phyloP scores from a whole-genome alignment of 2,329 filamentous ascomycete species.

The Neoscytalidium dimidiatum region DNA sequence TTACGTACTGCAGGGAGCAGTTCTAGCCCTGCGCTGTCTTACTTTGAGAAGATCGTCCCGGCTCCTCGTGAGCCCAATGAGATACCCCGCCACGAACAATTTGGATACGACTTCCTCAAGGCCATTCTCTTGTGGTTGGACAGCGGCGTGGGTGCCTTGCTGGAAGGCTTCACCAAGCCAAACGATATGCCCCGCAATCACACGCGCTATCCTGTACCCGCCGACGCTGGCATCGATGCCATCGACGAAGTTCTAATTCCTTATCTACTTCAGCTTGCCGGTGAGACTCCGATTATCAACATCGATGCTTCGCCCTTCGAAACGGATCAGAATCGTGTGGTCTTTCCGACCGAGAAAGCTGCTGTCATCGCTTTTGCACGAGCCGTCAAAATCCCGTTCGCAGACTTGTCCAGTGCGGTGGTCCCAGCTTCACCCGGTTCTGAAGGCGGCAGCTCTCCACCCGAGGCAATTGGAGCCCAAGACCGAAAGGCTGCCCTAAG shows the following conservation, averaged over 20 bases:
- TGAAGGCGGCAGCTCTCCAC: constrained; percentile 22
- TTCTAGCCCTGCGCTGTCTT: constrained; percentile 29
- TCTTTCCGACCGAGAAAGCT: constrained; percentile 55
- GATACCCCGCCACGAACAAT: constrained; percentile 48
- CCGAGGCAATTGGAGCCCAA: constrained; percentile 38
- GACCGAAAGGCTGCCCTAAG: constrained; percentile 45
- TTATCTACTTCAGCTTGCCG: constrained; percentile 58
- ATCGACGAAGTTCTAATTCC: constrained; percentile 61
- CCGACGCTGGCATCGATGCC: constrained; percentile 51
- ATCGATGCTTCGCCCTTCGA: constrained; percentile 62
- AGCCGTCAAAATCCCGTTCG: constrained; percentile 55
- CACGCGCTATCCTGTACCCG: constrained; percentile 54
- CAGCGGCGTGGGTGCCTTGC: constrained; percentile 56
- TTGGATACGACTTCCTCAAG: constrained; percentile 66
- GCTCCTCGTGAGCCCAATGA: constrained; percentile 40
- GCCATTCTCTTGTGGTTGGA: constrained; percentile 65
- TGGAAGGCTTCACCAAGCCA: constrained; percentile 56
- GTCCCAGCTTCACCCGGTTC: constrained; percentile 25
- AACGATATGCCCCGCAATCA: constrained; percentile 28
- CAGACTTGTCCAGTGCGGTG: constrained; percentile 48
- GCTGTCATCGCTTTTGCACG: constrained; percentile 60
- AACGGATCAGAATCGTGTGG: constrained; percentile 52
- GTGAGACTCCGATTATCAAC: constrained; percentile 51
- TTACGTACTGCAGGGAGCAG: constrained; percentile 47
- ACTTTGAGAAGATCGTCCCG: constrained; percentile 52